phyloP scores from a whole-genome alignment of 2,329 filamentous ascomycete genomes.

The Aspergillus arachidicola region DNA sequence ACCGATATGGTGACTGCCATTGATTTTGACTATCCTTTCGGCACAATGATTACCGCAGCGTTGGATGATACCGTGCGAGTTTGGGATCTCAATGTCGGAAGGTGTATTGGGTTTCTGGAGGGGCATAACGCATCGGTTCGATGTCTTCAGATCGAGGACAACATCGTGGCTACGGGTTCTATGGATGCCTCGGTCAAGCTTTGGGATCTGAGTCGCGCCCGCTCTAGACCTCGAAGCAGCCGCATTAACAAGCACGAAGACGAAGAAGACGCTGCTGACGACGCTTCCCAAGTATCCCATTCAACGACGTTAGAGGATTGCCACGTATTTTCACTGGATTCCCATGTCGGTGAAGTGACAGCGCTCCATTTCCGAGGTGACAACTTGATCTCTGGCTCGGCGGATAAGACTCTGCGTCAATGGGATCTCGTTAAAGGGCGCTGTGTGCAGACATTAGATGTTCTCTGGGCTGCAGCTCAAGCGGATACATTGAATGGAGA shows the following conservation, averaged over 20 bases:
- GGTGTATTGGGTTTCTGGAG: conserved; percentile 88
- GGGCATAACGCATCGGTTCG: conserved; percentile 94
- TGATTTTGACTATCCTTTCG: conserved; percentile 97
- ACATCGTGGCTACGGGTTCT: conserved; percentile 90
- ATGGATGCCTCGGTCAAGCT: conserved; percentile 92
- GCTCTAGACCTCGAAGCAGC: conserved; percentile 70
- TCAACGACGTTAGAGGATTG: conserved; percentile 85
- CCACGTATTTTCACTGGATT: conserved; percentile 81
- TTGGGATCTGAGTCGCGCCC: conserved; percentile 90
- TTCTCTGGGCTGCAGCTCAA: conserved; percentile 96
- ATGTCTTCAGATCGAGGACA: conserved; percentile 90
- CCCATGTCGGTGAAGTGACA: conserved; percentile 92
- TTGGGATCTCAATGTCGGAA: conserved; percentile 92
- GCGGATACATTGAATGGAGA: conserved; percentile 69
- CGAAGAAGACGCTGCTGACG: conserved; percentile 41
- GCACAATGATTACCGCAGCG: conserved; percentile 88
- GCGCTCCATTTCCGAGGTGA: conserved; percentile 88
- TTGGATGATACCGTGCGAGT: conserved; percentile 92
- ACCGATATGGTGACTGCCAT: conserved; percentile 84
- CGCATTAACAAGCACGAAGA: conserved; percentile 54
- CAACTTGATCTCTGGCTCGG: conserved; percentile 89
- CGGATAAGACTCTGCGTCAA: conserved; percentile 95
- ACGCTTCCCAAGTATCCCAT: conserved; percentile 60
- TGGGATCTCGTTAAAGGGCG: conserved; percentile 98
- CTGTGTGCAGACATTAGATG: conserved; percentile 94